Conservation (phyloP, 1,284 basidiomycete genomes). For the Fomitopsis schrenkii region DNA sequence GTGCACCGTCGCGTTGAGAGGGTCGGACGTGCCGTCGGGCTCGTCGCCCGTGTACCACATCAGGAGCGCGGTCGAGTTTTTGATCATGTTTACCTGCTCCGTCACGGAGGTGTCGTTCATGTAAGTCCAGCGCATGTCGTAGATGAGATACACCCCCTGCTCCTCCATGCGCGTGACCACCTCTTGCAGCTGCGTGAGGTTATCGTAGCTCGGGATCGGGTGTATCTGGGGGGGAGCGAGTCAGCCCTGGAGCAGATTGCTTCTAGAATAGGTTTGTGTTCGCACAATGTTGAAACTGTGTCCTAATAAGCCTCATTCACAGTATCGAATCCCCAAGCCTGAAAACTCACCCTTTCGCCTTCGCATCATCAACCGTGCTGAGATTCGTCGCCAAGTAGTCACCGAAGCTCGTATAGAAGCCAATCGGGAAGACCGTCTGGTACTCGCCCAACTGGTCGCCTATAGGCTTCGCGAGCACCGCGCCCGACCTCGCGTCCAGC, state of each 20-base stretch:
- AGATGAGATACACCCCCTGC: slow-evolving; percentile 70
- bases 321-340: neutral
- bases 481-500: slow-evolving; percentile 68
- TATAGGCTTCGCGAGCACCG: slow-evolving; percentile 53
- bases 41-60: slow-evolving; percentile 79
- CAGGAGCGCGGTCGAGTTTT: slow-evolving; percentile 61
- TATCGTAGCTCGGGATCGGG: slow-evolving; percentile 58
- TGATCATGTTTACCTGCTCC: slow-evolving; percentile 63
- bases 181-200: slow-evolving; percentile 49
- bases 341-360: slow-evolving; percentile 54
- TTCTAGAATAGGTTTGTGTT: slow-evolving; percentile 4
- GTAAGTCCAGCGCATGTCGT: slow-evolving; percentile 73
- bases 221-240: slow-evolving; percentile 42
- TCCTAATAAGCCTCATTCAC: neutral
- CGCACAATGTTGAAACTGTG: slow-evolving; percentile 25
- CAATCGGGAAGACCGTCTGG: slow-evolving; percentile 62
- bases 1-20: slow-evolving; percentile 52
- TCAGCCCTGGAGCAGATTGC: neutral
- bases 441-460: slow-evolving; percentile 46
- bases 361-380: slow-evolving; percentile 52
- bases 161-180: slow-evolving; percentile 70
- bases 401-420: slow-evolving; percentile 69
- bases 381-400: slow-evolving; percentile 55
- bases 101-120: slow-evolving; percentile 59
- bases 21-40: slow-evolving; percentile 67